Percentiles rank a stretch among this genome's conserved stretches.
These are phyloP conservation scores for Blastobotrys proliferans DNA, from an alignment of 1,139 yeast species.

Conservation along the genomic window DNA sequence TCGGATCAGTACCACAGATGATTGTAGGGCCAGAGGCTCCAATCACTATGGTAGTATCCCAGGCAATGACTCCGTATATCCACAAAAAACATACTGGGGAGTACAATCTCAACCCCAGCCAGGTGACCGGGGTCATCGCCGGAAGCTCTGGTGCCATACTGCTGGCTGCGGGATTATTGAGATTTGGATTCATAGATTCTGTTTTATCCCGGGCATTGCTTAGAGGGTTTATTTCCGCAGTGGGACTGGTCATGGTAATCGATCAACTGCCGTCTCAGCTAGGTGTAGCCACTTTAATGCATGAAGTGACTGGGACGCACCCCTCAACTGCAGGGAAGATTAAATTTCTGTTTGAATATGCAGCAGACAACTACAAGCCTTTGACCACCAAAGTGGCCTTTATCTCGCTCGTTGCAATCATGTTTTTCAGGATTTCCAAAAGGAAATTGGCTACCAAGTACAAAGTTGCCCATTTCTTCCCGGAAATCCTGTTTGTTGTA, in stretches of 20 bases:
- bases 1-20: constrained; percentile 96
- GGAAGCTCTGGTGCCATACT: constrained; percentile 74
- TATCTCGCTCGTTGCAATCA: constrained; percentile 31
- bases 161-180: constrained; percentile 70
- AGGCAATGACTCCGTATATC: constrained; percentile 61
- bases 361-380: constrained; percentile 32
- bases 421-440: constrained; percentile 30
- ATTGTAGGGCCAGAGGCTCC: constrained; percentile 97
- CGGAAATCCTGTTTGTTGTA: constrained; percentile 80
- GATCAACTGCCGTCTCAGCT: constrained; percentile 71
- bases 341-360: constrained; percentile 49
- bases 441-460: constrained; percentile 17
- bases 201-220: constrained; percentile 78
- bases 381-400: constrained; percentile 35
- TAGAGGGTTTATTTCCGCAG: constrained; percentile 87
- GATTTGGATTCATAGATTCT: constrained; percentile 87
- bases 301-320: constrained; percentile 55
- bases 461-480: constrained; percentile 48
- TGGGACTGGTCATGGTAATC: constrained; percentile 85
- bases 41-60: constrained; percentile 85
- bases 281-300: constrained; percentile 50
- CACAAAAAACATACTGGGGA: constrained; percentile 21
- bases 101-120: constrained; percentile 50
- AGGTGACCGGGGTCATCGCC: constrained; percentile 67
- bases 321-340: constrained; percentile 69